Conservation (phyloP, 2,329 filamentous ascomycete genomes). For the Alternaria rosae region DNA sequence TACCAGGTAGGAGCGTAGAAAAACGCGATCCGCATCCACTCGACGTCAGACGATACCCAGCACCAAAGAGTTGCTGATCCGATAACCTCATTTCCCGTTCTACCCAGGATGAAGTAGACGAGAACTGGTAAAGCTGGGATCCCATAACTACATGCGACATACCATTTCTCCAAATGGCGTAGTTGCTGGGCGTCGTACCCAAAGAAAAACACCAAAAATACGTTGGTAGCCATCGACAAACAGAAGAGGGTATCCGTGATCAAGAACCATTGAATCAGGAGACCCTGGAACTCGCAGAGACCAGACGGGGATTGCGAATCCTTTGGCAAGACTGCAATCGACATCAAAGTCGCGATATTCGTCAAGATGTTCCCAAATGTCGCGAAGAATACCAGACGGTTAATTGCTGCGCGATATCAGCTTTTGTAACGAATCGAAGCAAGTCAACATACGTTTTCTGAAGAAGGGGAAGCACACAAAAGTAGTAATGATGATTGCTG, state of each 20-base stretch:
- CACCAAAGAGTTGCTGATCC: constrained; percentile 83
- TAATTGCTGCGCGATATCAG: constrained; percentile 63
- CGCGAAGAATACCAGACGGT: constrained; percentile 83
- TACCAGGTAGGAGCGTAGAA: constrained; percentile 79
- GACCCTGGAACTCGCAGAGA: constrained; percentile 78
- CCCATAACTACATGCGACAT: constrained; percentile 75
- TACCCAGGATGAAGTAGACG: constrained; percentile 70
- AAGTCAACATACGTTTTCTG: constrained; percentile 64
- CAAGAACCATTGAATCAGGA: constrained; percentile 79
- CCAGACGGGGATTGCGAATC: constrained; percentile 52
- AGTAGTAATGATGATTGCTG: constrained; percentile 73
- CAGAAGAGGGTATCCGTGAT: constrained; percentile 25
- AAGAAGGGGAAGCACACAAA: constrained; percentile 74
- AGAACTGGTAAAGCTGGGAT: constrained; percentile 74
- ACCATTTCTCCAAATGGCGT: constrained; percentile 73
- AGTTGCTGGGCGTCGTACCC: constrained; percentile 72
- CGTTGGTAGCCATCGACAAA: constrained; percentile 75
- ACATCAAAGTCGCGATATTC: constrained; percentile 79
- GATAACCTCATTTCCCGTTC: constrained; percentile 66
- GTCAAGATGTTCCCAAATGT: constrained; percentile 81
- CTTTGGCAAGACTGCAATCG: constrained; percentile 63
- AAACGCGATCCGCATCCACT: constrained; percentile 73
- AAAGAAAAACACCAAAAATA: constrained; percentile 80
- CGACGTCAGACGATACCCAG: constrained; percentile 74
- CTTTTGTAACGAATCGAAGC: neutral